phyloP scores from a whole-genome alignment of 2,329 filamentous ascomycete species.

The Exophiala mesophila region DNA sequence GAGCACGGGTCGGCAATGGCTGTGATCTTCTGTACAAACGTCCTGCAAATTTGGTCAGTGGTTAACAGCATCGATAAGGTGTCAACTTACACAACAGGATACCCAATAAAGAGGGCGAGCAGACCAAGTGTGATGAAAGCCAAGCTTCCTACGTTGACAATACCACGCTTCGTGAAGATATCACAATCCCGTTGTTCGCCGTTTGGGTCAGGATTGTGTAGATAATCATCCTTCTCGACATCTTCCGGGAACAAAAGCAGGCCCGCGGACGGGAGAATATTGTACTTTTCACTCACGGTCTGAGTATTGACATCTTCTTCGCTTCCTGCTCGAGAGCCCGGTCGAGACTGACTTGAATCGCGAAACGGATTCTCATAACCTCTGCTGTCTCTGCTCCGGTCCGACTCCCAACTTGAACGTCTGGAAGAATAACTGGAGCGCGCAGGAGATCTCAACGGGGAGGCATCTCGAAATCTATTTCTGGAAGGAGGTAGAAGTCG shows the following conservation, averaged over 20 bases:
- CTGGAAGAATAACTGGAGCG: constrained; percentile 53
- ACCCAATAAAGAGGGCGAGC: constrained; percentile 62
- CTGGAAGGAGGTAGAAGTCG: constrained; percentile 26
- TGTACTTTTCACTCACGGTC: constrained; percentile 69
- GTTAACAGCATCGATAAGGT: constrained; percentile 3
- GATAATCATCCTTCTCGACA: constrained; percentile 66
- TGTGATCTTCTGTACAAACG: constrained; percentile 49
- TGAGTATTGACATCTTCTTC: constrained; percentile 65
- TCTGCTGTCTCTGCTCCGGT: constrained; percentile 51
- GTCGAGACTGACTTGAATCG: constrained; percentile 55
- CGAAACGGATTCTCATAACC: constrained; percentile 53
- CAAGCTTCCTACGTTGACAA: constrained; percentile 61
- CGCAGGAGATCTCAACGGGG: constrained; percentile 43
- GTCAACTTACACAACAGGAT: constrained; percentile 60
- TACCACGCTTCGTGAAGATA: constrained; percentile 59
- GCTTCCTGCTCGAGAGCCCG: constrained; percentile 49
- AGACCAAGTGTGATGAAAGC: constrained; percentile 56
- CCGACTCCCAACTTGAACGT: constrained; percentile 62
- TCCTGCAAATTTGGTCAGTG: constrained; percentile 40
- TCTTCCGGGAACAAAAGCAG: constrained; percentile 66
- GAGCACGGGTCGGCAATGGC: constrained; percentile 33
- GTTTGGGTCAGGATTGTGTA: constrained; percentile 65
- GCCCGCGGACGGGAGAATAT: constrained; percentile 63
- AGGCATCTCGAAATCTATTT: constrained; percentile 43
- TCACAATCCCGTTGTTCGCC: constrained; percentile 60